A percentile compares a stretch with the other conserved stretches of the same genome.
These are phyloP conservation scores for Mimosa bimucronata DNA, from an alignment of 306 rosid species.

Conservation along the genomic window DNA sequence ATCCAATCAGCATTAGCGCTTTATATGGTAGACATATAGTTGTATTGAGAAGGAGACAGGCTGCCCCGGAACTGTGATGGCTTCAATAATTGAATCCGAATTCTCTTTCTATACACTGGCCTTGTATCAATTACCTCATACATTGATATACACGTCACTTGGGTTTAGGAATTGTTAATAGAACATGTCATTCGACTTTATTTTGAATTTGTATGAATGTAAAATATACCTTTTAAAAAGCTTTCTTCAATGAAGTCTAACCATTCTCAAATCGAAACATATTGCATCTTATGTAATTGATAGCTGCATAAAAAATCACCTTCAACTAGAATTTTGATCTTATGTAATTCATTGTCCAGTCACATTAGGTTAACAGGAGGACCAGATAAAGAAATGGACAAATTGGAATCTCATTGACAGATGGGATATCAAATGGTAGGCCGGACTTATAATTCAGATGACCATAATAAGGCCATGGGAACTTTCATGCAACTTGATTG, in stretches of 20 bases:
- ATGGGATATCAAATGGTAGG: constrained; percentile 49
- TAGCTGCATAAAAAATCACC: no score
- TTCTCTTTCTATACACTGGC: constrained; percentile 17
- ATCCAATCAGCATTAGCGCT: constrained; percentile 29
- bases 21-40: constrained; percentile 37
- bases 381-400: constrained; percentile 33
- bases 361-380: constrained; percentile 2
- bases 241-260: neutral
- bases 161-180: neutral
- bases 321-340: no score
- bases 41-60: constrained; percentile 36
- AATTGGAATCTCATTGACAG: constrained; percentile 43
- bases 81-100: constrained; percentile 45
- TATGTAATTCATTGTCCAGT: constrained; percentile 15
- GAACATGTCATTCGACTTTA: neutral
- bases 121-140: neutral
- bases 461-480: constrained; percentile 37
- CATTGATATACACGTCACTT: neutral
- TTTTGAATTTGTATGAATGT: neutral
- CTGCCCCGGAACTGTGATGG: constrained; percentile 39
- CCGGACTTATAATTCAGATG: constrained; percentile 46
- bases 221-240: neutral
- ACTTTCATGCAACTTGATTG: constrained; percentile 49
- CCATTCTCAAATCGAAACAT: neutral
- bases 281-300: neutral